Evolutionary conservation across 1,139 yeast genomes (phyloP), one percentile per base, ranked within the genome.

Genomic region (Trichomonascaceae sp.): DNA sequence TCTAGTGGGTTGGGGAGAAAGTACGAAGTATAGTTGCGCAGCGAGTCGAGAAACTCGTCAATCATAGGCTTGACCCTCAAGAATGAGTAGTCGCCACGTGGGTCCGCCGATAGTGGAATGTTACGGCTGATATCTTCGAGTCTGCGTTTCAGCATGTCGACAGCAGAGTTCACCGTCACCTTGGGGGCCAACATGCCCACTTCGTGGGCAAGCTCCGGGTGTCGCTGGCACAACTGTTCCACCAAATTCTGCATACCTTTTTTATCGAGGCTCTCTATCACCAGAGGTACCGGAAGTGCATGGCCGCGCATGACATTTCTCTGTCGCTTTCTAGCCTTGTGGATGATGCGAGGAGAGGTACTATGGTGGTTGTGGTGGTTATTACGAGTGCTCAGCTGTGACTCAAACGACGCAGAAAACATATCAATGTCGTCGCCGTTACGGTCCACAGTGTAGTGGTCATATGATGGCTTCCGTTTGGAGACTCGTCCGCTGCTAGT

Each of bases 71-170:
- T 77, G 36, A 87, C 79, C 39, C 97, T 67, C 38, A 82, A 64
- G 56, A 77, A 89, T n/a, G 94, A 77, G 52, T 89, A 89, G 54
- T 87, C 97, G 34, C 80, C 74, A 33, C 69, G 65, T 15, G 66
- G 62, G 45, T 78, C 84, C 41, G 82, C 82, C 45, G 76, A 76
- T 54, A 79, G 81, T 1, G 94, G 94, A 42, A 82, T 57, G 39
- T 69, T 67, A 15, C 56, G 53, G 23, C 60, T 50, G 18, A 81
- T 69, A 3, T 48, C 47, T 13, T 65, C 60, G 33, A 68, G 59
- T 45, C 76, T 74, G 9, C 52, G 51, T 26, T 60, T 56, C 35
- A 82, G 59, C 23, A 72, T 61, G 9, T 57, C 60, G 18, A 77
- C 53, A 4, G 81, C 70, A 39, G 69, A 64, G 13, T 59, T 54